Evolutionary conservation across 2,329 filamentous ascomycete genomes (phyloP).

Genomic region (Plectosphaerella cucumerina): DNA sequence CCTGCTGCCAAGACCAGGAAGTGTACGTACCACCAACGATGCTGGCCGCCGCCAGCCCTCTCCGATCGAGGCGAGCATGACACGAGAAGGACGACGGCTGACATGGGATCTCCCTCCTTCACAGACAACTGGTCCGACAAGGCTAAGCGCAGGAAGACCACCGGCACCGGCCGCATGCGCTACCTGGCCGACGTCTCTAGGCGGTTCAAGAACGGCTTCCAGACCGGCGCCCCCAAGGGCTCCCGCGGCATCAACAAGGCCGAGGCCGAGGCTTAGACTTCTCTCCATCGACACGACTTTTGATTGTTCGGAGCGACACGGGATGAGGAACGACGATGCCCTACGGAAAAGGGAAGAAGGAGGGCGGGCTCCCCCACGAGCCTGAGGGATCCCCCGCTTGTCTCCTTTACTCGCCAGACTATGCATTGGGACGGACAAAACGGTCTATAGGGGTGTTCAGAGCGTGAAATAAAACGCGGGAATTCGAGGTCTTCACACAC

Average conservation of each 20-base stretch:
- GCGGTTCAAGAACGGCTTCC: constrained; percentile 98
- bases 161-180: constrained; percentile 92
- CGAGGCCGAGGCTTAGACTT: constrained; percentile 31
- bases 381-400: constrained; percentile 3
- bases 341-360: constrained; percentile 13
- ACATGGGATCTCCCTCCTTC: constrained; percentile 6
- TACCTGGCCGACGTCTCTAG: constrained; percentile 90
- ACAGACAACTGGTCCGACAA: constrained; percentile 99
- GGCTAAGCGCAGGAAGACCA: constrained; percentile 99
- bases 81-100: constrained; percentile 7
- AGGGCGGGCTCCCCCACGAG: constrained; percentile 2
- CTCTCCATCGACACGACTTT: neutral
- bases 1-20: constrained; percentile 95
- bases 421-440: constrained; percentile 5
- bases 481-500: constrained; percentile 2
- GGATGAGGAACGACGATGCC: constrained; percentile 7
- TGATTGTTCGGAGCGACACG: constrained; percentile 10
- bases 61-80: neutral
- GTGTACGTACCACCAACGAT: constrained; percentile 65
- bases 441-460: constrained; percentile 3
- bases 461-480: constrained; percentile 4
- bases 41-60: neutral
- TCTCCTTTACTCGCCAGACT: constrained; percentile 1
- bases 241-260: constrained; percentile 59
- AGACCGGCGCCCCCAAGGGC: constrained; percentile 80